phyloP scores from a whole-genome alignment of 1,284 basidiomycete genomes.

The Moesziomyces antarcticus region DNA sequence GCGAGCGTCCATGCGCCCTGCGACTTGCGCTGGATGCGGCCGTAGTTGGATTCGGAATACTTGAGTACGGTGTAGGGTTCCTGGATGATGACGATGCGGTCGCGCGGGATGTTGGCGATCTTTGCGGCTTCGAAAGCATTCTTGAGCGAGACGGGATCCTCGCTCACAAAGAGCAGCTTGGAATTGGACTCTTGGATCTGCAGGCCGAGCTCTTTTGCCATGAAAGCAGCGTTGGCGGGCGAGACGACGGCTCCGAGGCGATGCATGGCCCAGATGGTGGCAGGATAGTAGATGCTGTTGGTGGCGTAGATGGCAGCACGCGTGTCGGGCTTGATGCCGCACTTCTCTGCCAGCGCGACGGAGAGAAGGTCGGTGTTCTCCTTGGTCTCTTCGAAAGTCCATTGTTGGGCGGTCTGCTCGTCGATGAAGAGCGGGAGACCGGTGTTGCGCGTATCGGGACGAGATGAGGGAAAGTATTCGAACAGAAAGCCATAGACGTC shows the following conservation, averaged over 20 bases:
- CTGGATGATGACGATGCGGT: slow-evolving; percentile 60
- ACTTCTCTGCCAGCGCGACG: slow-evolving; percentile 20
- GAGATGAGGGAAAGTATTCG: slow-evolving; percentile 52
- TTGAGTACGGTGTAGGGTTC: slow-evolving; percentile 41
- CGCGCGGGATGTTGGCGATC: slow-evolving; percentile 72
- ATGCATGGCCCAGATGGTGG: slow-evolving; percentile 79
- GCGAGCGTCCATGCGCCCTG: slow-evolving; percentile 69
- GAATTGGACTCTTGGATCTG: slow-evolving; percentile 72
- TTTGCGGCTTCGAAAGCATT: slow-evolving; percentile 73
- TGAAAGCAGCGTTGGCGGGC: slow-evolving; percentile 79
- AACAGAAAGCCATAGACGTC: slow-evolving; percentile 55
- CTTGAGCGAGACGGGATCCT: slow-evolving; percentile 69
- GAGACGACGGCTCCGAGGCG: slow-evolving; percentile 78
- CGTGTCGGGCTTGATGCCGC: slow-evolving; percentile 39
- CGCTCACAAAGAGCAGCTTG: slow-evolving; percentile 74
- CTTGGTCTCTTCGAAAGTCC: slow-evolving; percentile 50
- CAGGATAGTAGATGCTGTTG: slow-evolving; percentile 74
- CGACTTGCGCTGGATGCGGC: slow-evolving; percentile 44
- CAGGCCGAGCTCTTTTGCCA: slow-evolving; percentile 73
- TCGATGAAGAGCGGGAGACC: slow-evolving; percentile 53
- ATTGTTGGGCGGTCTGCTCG: slow-evolving; percentile 48
- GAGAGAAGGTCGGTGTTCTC: slow-evolving; percentile 49
- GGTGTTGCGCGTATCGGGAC: slow-evolving; percentile 52
- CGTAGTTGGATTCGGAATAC: slow-evolving; percentile 36
- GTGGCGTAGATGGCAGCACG: slow-evolving; percentile 49